Percentiles rank a stretch among this genome's conserved stretches.
These are phyloP conservation scores for Lasiosphaeria hispida DNA, from an alignment of 495 filamentous ascomycete genomes.

Conservation along the genomic window DNA sequence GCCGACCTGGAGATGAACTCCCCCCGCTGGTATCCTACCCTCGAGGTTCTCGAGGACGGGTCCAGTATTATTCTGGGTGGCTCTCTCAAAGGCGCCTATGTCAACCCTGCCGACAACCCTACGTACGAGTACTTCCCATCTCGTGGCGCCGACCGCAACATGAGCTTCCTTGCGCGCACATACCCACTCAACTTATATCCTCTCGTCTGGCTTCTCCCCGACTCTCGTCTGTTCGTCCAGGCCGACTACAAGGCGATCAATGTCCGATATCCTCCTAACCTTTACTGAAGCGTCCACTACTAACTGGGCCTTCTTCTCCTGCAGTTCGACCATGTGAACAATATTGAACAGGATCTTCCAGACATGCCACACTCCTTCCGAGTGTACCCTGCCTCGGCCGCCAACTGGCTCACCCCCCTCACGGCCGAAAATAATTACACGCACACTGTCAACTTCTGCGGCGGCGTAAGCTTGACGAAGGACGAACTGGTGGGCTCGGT, in stretches of 20 bases:
- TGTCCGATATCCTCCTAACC: neutral
- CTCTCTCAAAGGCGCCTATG: conserved; percentile 6
- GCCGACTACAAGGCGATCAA: conserved; percentile 11
- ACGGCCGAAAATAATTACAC: conserved; percentile 13
- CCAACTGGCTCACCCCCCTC: conserved; percentile 10
- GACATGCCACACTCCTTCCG: conserved; percentile 13
- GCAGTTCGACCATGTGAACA: conserved; percentile 10
- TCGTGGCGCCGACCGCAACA: conserved; percentile 10
- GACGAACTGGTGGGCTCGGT: conserved; percentile 3
- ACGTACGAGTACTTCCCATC: conserved; percentile 12
- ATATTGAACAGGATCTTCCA: conserved; percentile 7
- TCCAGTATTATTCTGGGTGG: conserved; percentile 8
- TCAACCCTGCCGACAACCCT: conserved; percentile 11
- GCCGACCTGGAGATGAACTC: conserved; percentile 7
- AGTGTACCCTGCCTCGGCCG: conserved; percentile 8
- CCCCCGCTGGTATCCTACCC: conserved; percentile 9
- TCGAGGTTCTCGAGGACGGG: conserved; percentile 12
- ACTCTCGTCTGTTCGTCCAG: conserved; percentile 10
- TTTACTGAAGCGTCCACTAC: neutral
- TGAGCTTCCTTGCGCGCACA: conserved; percentile 5
- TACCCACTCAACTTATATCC: conserved; percentile 8
- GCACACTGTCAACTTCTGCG: conserved; percentile 13
- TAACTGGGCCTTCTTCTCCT: neutral
- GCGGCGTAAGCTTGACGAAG: conserved; percentile 9
- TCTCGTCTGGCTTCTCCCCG: conserved; percentile 1